Evolutionary conservation across 1,139 yeast species (phyloP).

Genomic region (Groenewaldozyma sp.): DNA sequence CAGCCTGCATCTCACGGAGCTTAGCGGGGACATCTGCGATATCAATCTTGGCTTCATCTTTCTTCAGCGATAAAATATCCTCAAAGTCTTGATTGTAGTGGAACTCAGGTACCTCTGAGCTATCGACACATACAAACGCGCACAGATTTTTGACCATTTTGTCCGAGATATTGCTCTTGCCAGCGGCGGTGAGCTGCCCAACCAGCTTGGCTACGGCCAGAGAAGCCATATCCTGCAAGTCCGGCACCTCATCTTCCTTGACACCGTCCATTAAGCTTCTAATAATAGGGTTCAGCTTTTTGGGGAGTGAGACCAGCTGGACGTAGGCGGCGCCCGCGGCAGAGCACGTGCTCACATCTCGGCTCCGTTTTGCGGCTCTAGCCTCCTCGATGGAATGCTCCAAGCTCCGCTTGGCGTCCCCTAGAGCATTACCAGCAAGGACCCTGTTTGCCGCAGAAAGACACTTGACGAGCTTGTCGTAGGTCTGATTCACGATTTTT

Average conservation of each 20-base stretch:
- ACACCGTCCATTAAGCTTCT: constrained; percentile 89
- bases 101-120: constrained; percentile 93
- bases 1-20: constrained; percentile 59
- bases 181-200: constrained; percentile 42
- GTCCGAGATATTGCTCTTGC: constrained; percentile 68
- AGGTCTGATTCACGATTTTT: constrained; percentile 55
- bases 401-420: constrained; percentile 69
- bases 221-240: constrained; percentile 67
- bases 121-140: constrained; percentile 90
- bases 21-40: constrained; percentile 57
- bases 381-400: constrained; percentile 63
- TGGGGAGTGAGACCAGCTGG: constrained; percentile 51
- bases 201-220: constrained; percentile 58
- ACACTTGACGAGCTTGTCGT: constrained; percentile 51
- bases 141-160: constrained; percentile 85
- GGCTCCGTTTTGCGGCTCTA: constrained; percentile 40
- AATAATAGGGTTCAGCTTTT: constrained; percentile 80
- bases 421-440: constrained; percentile 62
- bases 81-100: constrained; percentile 51
- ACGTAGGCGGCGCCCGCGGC: constrained; percentile 60
- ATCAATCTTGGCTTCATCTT: constrained; percentile 69
- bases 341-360: constrained; percentile 60
- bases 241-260: constrained; percentile 59
- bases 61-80: constrained; percentile 61
- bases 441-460: constrained; percentile 69